These are phyloP conservation scores for Cordyceps fumosorosea DNA, from an alignment of 2,329 filamentous ascomycete genomes.

Conservation along the genomic window DNA sequence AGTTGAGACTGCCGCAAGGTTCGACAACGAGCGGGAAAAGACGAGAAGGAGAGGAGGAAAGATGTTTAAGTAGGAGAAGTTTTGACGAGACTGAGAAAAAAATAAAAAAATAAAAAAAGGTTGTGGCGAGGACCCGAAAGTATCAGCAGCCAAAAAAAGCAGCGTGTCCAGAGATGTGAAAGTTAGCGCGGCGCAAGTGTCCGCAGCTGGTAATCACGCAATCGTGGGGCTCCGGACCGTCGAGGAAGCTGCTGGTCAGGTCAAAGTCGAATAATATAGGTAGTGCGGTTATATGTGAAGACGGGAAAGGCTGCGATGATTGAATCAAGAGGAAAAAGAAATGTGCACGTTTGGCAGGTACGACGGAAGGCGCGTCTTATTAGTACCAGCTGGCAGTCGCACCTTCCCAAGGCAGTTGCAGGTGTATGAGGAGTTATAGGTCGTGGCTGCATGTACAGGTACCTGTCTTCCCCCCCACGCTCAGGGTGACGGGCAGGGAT, in stretches of 20 bases:
- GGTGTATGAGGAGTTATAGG: background rate
- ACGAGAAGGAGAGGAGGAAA: conserved; percentile 6
- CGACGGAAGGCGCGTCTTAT: background rate
- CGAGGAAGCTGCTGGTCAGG: conserved; percentile 1
- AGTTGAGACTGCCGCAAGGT: background rate
- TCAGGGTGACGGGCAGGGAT: no score
- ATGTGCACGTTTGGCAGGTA: background rate
- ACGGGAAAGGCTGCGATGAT: no score
- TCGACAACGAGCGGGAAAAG: background rate
- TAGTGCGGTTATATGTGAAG: background rate
- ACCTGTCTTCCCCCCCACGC: background rate
- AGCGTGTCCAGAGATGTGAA: conserved; percentile 11
- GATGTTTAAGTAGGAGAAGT: background rate
- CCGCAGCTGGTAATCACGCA: conserved; percentile 22
- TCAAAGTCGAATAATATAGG: background rate
- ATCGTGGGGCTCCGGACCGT: conserved; percentile 24
- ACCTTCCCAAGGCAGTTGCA: background rate
- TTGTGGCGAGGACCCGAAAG: conserved; percentile 10
- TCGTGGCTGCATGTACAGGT: background rate
- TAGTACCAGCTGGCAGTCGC: background rate
- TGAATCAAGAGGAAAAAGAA: background rate
- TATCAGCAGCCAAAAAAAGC: conserved; percentile 12
- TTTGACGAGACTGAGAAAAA: conserved; percentile 1
- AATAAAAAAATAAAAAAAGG: conserved; percentile 7
- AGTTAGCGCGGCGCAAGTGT: conserved; percentile 1